Conservation (phyloP, 1,284 basidiomycete genomes). For the Wolfiporia cocos region DNA sequence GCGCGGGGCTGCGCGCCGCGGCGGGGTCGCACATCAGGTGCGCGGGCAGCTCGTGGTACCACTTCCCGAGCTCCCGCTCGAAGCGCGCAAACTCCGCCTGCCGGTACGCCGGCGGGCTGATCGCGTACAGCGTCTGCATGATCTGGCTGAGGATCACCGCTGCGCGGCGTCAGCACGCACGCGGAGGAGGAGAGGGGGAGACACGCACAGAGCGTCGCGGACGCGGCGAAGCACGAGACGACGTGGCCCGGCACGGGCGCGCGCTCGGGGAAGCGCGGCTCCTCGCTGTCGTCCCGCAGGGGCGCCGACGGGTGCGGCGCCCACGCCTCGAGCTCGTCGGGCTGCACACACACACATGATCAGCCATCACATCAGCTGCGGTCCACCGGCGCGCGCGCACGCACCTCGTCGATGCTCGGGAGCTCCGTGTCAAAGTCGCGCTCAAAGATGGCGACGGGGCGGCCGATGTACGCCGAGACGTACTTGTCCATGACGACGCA, state of each 20-base stretch:
- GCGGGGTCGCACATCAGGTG: slow-evolving; percentile 60
- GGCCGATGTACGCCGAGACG: slow-evolving; percentile 72
- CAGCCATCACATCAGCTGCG: not conserved
- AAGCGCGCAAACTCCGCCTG: slow-evolving; percentile 52
- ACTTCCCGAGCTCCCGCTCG: slow-evolving; percentile 68
- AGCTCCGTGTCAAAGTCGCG: slow-evolving; percentile 75
- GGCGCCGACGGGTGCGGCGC: slow-evolving; percentile 33
- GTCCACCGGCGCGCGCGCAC: slow-evolving; percentile 10
- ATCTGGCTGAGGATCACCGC: slow-evolving; percentile 63
- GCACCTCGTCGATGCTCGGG: slow-evolving; percentile 59
- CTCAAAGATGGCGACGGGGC: slow-evolving; percentile 76
- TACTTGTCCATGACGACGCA: slow-evolving; percentile 81
- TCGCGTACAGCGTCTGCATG: slow-evolving; percentile 70
- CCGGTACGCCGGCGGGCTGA: slow-evolving; percentile 51
- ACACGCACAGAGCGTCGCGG: slow-evolving; percentile 61
- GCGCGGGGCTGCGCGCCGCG: slow-evolving; percentile 31
- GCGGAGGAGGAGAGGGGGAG: not conserved
- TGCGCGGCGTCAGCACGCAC: slow-evolving; percentile 19
- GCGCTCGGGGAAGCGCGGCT: slow-evolving; percentile 17
- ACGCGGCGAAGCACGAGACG: slow-evolving; percentile 75
- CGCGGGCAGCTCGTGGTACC: slow-evolving; percentile 71
- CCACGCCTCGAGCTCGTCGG: slow-evolving; percentile 63
- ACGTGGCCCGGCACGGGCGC: slow-evolving; percentile 42
- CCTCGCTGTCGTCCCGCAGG: slow-evolving; percentile 26
- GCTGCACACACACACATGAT: slow-evolving; percentile 15